Evolutionary conservation across 495 filamentous ascomycete genomes (phyloP).

Genomic region (Penicillium canariense): DNA sequence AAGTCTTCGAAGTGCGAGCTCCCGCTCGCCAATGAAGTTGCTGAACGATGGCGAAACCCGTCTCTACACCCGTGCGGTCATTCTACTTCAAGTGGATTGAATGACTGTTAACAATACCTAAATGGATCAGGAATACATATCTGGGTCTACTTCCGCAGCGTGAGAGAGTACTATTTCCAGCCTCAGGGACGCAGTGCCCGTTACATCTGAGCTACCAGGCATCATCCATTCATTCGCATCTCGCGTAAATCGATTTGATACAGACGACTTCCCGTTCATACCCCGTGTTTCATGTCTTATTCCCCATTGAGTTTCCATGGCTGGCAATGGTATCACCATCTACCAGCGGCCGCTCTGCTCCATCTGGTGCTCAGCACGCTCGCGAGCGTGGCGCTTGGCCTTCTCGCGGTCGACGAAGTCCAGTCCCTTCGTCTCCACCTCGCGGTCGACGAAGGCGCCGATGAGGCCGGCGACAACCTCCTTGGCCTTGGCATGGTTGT

Average conservation of each 20-base stretch:
- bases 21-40: no score
- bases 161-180: no score
- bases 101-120: no score
- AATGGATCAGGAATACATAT: no score
- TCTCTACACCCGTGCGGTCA: no score
- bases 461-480: conserved; percentile 66
- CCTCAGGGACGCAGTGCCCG: no score
- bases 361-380: conserved; percentile 45
- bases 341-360: conserved; percentile 16
- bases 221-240: background rate
- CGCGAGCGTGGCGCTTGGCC: conserved; percentile 60
- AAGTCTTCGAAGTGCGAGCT: no score
- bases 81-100: no score
- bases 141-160: no score
- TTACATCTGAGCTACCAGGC: background rate
- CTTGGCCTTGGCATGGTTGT: conserved; percentile 67
- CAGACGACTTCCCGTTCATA: background rate
- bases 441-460: conserved; percentile 68
- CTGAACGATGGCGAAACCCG: no score
- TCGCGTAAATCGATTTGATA: background rate
- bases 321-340: background rate
- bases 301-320: background rate
- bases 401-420: conserved; percentile 66
- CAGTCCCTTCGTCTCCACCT: conserved; percentile 70
- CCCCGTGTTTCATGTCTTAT: background rate